Percentiles rank a stretch among this genome's conserved stretches.
Conservation (phyloP, 495 filamentous ascomycete genomes). For the Lophiotrema nucula region DNA sequence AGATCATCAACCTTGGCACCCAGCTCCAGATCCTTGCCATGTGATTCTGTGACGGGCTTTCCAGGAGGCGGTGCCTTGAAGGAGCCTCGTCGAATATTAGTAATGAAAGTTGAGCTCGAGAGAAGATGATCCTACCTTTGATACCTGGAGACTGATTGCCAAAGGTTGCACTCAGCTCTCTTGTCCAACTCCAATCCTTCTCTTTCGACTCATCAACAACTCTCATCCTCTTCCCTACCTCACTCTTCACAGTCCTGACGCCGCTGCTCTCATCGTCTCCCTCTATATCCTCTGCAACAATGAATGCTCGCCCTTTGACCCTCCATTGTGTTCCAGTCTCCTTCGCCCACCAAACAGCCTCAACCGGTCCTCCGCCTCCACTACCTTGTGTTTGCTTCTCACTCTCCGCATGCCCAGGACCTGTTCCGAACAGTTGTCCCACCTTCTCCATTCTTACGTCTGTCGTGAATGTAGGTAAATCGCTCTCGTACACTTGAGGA, state of each 20-base stretch:
- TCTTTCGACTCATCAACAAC: slow-evolving; percentile 38
- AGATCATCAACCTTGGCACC: slow-evolving; percentile 70
- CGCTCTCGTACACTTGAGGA: slow-evolving; percentile 64
- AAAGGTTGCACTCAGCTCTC: slow-evolving; percentile 81
- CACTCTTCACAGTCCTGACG: slow-evolving; percentile 49
- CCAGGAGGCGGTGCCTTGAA: slow-evolving; percentile 80
- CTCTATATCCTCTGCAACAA: slow-evolving; percentile 55
- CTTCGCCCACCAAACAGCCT: slow-evolving; percentile 81
- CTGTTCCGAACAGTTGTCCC: slow-evolving; percentile 58
- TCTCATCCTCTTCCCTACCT: slow-evolving; percentile 47
- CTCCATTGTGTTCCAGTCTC: slow-evolving; percentile 78
- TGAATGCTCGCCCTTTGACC: slow-evolving; percentile 67
- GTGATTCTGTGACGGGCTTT: slow-evolving; percentile 48
- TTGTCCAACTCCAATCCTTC: slow-evolving; percentile 45
- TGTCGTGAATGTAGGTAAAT: slow-evolving; percentile 79
- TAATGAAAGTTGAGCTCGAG: not conserved
- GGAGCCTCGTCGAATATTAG: slow-evolving; percentile 46
- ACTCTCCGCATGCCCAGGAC: slow-evolving; percentile 37
- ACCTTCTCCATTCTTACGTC: slow-evolving; percentile 85
- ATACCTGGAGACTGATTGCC: slow-evolving; percentile 73
- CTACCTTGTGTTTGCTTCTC: slow-evolving; percentile 46
- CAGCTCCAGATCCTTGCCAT: slow-evolving; percentile 54
- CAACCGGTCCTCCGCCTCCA: slow-evolving; percentile 67
- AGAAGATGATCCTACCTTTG: slow-evolving; percentile 36
- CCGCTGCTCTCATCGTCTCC: slow-evolving; percentile 46